Conservation (phyloP, 1,139 yeast genomes). For the Maudiozyma humilis region DNA sequence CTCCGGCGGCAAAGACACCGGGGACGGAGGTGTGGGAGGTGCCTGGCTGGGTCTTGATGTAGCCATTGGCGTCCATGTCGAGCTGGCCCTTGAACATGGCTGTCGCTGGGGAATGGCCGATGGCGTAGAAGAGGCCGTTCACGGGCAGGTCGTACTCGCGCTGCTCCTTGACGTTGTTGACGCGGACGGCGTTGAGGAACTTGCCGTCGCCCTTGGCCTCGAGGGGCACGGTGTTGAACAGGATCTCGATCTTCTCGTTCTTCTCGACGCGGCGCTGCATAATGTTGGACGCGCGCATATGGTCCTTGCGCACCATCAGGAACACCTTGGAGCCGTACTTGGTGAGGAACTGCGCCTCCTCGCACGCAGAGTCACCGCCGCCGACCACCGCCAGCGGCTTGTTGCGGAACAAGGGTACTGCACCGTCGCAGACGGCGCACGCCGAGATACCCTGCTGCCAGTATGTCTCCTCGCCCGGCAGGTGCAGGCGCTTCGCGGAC, state of each 20-base stretch:
- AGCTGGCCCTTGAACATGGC: conserved; percentile 66
- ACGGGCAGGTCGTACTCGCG: conserved; percentile 63
- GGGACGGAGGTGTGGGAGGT: conserved; percentile 76
- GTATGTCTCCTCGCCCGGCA: conserved; percentile 94
- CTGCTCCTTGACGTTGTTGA: conserved; percentile 66
- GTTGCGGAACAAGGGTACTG: conserved; percentile 96
- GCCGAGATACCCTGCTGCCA: conserved; percentile 99
- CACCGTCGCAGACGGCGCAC: conserved; percentile 99
- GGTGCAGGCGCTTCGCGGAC: conserved; percentile 83
- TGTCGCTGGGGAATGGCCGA: conserved; percentile 97
- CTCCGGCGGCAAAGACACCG: conserved; percentile 98
- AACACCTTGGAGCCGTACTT: conserved; percentile 94
- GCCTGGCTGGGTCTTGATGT: conserved; percentile 83
- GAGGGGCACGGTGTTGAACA: conserved; percentile 76
- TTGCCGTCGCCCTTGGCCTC: conserved; percentile 94
- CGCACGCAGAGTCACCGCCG: conserved; percentile 99
- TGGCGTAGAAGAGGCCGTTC: conserved; percentile 93
- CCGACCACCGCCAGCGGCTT: conserved; percentile 96
- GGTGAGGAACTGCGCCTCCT: conserved; percentile 92
- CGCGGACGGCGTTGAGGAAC: conserved; percentile 48
- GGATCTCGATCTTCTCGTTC: conserved; percentile 82
- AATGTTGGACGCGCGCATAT: conserved; percentile 85
- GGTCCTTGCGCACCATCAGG: conserved; percentile 88
- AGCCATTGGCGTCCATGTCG: conserved; percentile 80
- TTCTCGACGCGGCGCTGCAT: conserved; percentile 87